phyloP scores from a whole-genome alignment of 176 grass and related monocot genomes.

The Echinochloa phyllopogon region DNA sequence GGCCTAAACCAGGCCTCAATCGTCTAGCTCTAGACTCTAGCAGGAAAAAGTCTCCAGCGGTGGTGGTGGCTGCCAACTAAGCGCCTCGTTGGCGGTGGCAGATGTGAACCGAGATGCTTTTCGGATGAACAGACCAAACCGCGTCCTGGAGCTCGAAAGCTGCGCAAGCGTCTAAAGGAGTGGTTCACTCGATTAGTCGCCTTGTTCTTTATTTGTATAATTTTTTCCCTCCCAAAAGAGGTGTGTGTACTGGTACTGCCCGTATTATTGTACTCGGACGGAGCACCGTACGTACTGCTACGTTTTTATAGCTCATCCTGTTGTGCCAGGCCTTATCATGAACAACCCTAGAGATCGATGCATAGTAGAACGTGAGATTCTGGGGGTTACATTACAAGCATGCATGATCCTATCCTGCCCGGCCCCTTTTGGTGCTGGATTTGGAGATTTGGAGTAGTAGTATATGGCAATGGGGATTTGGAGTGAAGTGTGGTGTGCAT shows the following conservation, averaged over 20 bases:
- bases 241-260: not conserved
- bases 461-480: not conserved
- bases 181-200: slow-evolving; percentile 8
- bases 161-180: slow-evolving; percentile 29
- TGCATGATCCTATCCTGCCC: slow-evolving; percentile 1
- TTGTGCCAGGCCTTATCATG: not conserved
- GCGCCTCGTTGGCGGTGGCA: slow-evolving; percentile 13
- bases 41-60: not conserved
- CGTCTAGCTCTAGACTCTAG: too few species aligned
- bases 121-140: slow-evolving; percentile 1
- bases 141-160: slow-evolving; percentile 24
- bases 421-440: not conserved
- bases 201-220: not conserved
- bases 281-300: not conserved
- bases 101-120: slow-evolving; percentile 24
- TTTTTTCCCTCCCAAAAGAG: not conserved
- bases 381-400: not conserved
- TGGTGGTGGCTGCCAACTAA: slow-evolving; percentile 21
- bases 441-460: not conserved
- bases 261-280: not conserved
- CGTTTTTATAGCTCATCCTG: not conserved
- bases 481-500: not conserved
- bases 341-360: not conserved
- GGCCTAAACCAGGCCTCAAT: too few species aligned
- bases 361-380: not conserved